Base-by-base conservation (phyloP, 257 asterid genomes). In the Forsythia suspensa region DNA sequence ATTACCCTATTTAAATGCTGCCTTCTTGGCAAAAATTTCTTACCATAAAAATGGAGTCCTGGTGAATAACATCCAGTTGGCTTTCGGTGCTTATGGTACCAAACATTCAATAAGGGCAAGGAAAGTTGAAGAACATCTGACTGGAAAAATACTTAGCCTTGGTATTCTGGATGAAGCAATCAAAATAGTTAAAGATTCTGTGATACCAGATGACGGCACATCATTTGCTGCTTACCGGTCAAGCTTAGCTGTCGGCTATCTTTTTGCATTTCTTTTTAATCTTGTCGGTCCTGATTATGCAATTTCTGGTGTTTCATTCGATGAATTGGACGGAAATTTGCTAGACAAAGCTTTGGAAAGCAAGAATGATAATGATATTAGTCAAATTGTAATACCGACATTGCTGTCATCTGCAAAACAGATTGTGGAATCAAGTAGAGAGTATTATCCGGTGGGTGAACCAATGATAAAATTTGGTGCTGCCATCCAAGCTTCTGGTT, bases 401-500 rank as follows among this genome's bases (percentile, higher is more conserved):
- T 72, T 90, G 80, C 75, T 89, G 76, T 90, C 92, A 18, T 87
- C 93, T 78, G 86, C 84, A 51, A 90, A 88, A 79, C 97, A 92
- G 84, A 76, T 82, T 11, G 76, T 92, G 74, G 88, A 83, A 82
- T 87, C 74, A 4, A 85, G 88, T 79, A 80, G 73, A 51, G 91
- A 85, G 46, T 84, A 83, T 83, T 84, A 84, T 85, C 97, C 97
- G 8, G 96, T 92, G 18, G 96, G 97, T 80, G 91, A 88, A 84
- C 89, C 94, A 8, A 82, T 89, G 84, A 67, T 76, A 12, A 91
- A 91, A 84, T 74, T 71, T 71, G 94, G 90, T 36, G 89, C 94
- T 80, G 75, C 89, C 79, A 79, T 91, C 42, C 97, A 91, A 88
- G 92, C 92, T 84, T 84, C 95, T 70, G 97, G 95, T 88, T 77